phyloP scores from a whole-genome alignment of 768 basidiomycete species.

The Mycena kentingensis region DNA sequence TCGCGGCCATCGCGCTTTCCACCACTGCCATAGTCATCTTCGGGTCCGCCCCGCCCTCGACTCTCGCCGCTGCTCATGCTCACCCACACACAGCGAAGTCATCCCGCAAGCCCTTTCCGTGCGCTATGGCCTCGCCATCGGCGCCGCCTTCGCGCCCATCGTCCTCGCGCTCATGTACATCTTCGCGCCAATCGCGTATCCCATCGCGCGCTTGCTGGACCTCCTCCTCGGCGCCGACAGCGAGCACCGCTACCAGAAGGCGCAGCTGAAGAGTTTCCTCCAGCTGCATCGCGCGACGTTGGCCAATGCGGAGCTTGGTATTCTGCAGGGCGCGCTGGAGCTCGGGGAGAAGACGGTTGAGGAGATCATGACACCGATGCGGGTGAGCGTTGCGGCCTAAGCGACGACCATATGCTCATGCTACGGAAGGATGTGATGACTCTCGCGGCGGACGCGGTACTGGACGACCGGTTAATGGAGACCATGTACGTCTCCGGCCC shows the following conservation, averaged over 20 bases:
- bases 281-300: slow-evolving; percentile 77
- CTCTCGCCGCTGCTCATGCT: background rate
- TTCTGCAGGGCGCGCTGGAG: slow-evolving; percentile 78
- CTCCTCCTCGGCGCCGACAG: slow-evolving; percentile 75
- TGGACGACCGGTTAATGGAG: slow-evolving; percentile 81
- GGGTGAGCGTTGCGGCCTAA: slow-evolving; percentile 43
- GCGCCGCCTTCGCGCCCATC: slow-evolving; percentile 75
- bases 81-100: slow-evolving; percentile 33
- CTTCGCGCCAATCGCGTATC: slow-evolving; percentile 77
- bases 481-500: slow-evolving; percentile 49
- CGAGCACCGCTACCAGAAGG: slow-evolving; percentile 78
- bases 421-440: slow-evolving; percentile 75
- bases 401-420: background rate
- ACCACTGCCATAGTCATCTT: slow-evolving; percentile 82
- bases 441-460: slow-evolving; percentile 70
- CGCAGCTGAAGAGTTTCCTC: slow-evolving; percentile 75
- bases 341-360: slow-evolving; percentile 75
- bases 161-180: slow-evolving; percentile 75
- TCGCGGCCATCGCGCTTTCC: slow-evolving; percentile 77
- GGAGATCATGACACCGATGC: slow-evolving; percentile 81
- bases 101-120: slow-evolving; percentile 78
- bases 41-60: slow-evolving; percentile 52
- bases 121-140: slow-evolving; percentile 79
- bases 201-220: slow-evolving; percentile 83
- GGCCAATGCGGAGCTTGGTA: slow-evolving; percentile 79